These are phyloP conservation scores for Favolaschia claudopus DNA, from an alignment of 768 basidiomycete species.

Conservation along the genomic window DNA sequence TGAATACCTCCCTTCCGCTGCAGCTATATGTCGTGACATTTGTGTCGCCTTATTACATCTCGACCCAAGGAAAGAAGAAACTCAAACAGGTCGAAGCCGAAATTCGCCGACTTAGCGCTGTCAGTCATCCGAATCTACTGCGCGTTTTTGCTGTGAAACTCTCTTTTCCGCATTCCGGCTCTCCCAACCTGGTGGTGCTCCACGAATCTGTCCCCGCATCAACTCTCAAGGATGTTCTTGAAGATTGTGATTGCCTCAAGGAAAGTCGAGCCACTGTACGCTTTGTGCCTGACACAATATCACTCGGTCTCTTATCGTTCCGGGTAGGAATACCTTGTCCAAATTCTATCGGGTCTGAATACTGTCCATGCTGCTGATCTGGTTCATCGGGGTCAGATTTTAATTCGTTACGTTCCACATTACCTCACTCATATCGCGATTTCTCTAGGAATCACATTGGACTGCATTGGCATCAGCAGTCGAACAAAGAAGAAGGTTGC, in stretches of 20 bases:
- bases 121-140: conserved; percentile 73
- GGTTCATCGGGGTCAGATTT: conserved; percentile 70
- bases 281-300: conserved; percentile 8
- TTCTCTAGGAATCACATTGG: conserved; percentile 59
- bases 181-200: conserved; percentile 68
- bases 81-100: conserved; percentile 72
- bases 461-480: conserved; percentile 67
- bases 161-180: conserved; percentile 53
- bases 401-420: neutral
- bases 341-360: conserved; percentile 75
- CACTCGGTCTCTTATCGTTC: neutral
- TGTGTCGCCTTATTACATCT: conserved; percentile 71
- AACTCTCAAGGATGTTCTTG: conserved; percentile 76
- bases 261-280: conserved; percentile 74
- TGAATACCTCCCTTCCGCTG: conserved; percentile 61
- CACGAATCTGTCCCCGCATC: conserved; percentile 75
- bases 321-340: conserved; percentile 75
- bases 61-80: conserved; percentile 74
- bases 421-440: conserved; percentile 6
- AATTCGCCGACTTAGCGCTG: conserved; percentile 61
- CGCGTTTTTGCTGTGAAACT: conserved; percentile 74
- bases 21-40: conserved; percentile 76
- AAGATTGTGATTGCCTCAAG: conserved; percentile 76
- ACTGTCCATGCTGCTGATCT: conserved; percentile 70
- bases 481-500: conserved; percentile 66